These are phyloP conservation scores for Bacidia gigantensis DNA, from an alignment of 495 filamentous ascomycete genomes.

Conservation along the genomic window DNA sequence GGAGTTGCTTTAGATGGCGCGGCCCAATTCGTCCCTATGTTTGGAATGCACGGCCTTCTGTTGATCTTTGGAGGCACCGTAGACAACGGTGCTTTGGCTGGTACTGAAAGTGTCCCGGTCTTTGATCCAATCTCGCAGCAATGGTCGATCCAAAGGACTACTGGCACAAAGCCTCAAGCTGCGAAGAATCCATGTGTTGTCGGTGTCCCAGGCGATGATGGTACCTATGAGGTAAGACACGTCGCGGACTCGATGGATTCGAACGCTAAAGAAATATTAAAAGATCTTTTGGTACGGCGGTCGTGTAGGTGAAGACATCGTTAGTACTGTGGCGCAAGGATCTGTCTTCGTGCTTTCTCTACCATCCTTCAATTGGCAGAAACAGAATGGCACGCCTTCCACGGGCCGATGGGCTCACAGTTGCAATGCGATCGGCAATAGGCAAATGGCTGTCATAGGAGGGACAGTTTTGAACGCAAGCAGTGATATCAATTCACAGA, in stretches of 20 bases:
- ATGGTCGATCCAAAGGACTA: constrained; percentile 23
- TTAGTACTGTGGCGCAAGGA: constrained; percentile 11
- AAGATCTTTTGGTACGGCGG: constrained; percentile 4
- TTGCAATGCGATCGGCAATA: constrained; percentile 24
- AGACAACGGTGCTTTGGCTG: constrained; percentile 2
- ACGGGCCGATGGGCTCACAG: constrained; percentile 16
- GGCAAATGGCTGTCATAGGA: constrained; percentile 29
- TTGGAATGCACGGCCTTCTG: constrained; percentile 24
- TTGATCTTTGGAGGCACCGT: constrained; percentile 21
- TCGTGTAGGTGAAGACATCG: constrained; percentile 11
- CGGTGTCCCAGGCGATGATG: constrained; percentile 20
- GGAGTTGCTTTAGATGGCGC: constrained; percentile 20
- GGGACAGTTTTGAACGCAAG: constrained; percentile 8
- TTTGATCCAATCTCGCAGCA: constrained; percentile 25
- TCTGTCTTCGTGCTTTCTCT: constrained; percentile 28
- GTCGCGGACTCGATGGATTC: too few species aligned
- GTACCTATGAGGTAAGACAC: constrained; percentile 24
- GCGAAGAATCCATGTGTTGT: constrained; percentile 20
- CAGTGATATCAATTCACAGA: constrained; percentile 13
- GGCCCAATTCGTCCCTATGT: constrained; percentile 24
- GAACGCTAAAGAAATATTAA: too few species aligned
- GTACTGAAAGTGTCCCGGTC: constrained; percentile 20
- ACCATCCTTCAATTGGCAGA: constrained; percentile 28
- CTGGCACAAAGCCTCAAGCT: constrained; percentile 15
- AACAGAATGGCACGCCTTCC: constrained; percentile 8